Evolutionary conservation across 345 rosid species (phyloP).

Genomic region (Murraya paniculata): DNA sequence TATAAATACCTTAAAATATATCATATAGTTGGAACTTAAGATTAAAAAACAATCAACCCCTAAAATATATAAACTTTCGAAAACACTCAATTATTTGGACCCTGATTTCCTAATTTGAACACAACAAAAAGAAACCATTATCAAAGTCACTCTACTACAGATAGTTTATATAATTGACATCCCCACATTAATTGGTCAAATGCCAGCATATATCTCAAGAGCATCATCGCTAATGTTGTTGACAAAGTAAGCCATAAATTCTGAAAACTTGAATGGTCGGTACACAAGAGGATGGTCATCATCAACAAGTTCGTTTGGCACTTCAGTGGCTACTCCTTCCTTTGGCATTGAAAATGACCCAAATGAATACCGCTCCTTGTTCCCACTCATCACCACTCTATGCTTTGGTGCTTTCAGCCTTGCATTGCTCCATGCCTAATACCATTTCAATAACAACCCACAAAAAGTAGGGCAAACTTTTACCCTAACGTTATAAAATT

Average conservation of each 20-base stretch:
- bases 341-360: slow-evolving; percentile 42
- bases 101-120: not conserved
- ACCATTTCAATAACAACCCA: not conserved
- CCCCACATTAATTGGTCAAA: not conserved
- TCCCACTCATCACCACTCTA: slow-evolving; percentile 42
- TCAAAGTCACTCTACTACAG: not conserved
- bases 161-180: no score
- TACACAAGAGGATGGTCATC: slow-evolving; percentile 47
- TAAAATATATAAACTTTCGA: no score
- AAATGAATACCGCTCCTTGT: slow-evolving; percentile 38
- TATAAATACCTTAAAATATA: no score
- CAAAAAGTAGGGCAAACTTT: not conserved
- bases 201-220: slow-evolving; percentile 36
- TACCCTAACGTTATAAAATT: not conserved
- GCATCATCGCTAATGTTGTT: slow-evolving; percentile 40
- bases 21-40: not conserved
- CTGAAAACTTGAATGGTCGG: slow-evolving; percentile 40
- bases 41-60: not conserved
- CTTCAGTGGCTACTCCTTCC: slow-evolving; percentile 34
- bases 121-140: not conserved
- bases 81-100: not conserved
- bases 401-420: slow-evolving; percentile 44
- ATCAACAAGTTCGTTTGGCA: slow-evolving; percentile 37
- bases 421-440: slow-evolving; percentile 60
- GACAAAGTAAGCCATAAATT: slow-evolving; percentile 36